phyloP scores from a whole-genome alignment of 768 basidiomycete genomes.

The Suillus bovinus region DNA sequence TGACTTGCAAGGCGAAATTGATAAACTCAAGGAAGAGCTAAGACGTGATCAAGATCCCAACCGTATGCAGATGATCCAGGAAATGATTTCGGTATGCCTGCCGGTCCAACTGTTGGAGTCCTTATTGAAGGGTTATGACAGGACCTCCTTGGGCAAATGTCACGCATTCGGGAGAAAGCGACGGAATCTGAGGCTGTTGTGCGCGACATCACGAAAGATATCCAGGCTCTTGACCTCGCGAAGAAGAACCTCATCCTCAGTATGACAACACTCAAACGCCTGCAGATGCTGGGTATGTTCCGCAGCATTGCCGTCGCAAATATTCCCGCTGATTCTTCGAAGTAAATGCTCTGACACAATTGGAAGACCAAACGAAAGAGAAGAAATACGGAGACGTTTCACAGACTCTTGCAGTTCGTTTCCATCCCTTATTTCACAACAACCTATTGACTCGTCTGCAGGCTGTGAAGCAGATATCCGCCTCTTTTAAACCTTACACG shows the following conservation, averaged over 20 bases:
- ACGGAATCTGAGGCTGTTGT: conserved; percentile 97
- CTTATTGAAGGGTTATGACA: conserved; percentile 32
- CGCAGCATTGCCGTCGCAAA: neutral
- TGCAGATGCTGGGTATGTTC: conserved; percentile 89
- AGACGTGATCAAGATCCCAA: conserved; percentile 81
- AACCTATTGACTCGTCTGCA: conserved; percentile 29
- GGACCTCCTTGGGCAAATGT: conserved; percentile 96
- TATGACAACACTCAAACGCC: conserved; percentile 85
- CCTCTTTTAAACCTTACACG: conserved; percentile 76
- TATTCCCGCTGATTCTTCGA: conserved; percentile 8
- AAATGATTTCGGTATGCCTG: conserved; percentile 84
- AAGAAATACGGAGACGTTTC: conserved; percentile 83
- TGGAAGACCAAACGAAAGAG: conserved; percentile 77
- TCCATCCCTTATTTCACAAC: conserved; percentile 1
- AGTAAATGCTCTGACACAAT: conserved; percentile 83
- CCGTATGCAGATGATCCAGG: conserved; percentile 88
- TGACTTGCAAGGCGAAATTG: conserved; percentile 72
- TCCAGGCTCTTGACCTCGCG: conserved; percentile 89
- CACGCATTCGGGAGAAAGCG: conserved; percentile 93
- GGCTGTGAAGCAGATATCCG: conserved; percentile 87
- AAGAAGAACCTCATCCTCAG: conserved; percentile 90
- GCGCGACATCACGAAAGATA: conserved; percentile 92
- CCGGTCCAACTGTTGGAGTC: neutral
- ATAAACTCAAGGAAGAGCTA: conserved; percentile 64
- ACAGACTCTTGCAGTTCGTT: conserved; percentile 69